Evolutionary conservation across 2,329 filamentous ascomycete genomes (phyloP).

Genomic region (Stachybotrys echinatus): DNA sequence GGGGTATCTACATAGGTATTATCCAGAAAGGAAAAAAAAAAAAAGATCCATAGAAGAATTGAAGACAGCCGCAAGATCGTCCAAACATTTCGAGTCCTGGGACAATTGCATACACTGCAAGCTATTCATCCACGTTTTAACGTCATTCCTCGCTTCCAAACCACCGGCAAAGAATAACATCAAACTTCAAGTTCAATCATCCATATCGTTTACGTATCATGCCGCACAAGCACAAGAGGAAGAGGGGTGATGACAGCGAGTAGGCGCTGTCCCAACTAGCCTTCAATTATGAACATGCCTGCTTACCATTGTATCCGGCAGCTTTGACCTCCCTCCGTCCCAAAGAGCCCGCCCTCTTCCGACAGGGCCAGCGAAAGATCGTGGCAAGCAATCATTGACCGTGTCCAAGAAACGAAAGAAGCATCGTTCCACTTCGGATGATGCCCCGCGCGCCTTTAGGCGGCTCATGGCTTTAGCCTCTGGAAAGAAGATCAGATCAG

Average conservation of each 20-base stretch:
- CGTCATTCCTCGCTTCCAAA: no score
- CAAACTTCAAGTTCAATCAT: no score
- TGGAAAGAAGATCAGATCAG: conserved; percentile 54
- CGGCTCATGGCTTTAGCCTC: conserved; percentile 73
- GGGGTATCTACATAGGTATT: no score
- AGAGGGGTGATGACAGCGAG: conserved; percentile 50
- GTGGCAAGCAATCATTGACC: conserved; percentile 17
- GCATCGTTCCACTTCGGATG: conserved; percentile 53
- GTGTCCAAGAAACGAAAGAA: conserved; percentile 35
- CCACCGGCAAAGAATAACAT: no score
- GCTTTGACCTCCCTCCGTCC: conserved; percentile 44
- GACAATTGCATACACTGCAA: no score
- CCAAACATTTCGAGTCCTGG: no score
- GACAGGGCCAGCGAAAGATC: conserved; percentile 33
- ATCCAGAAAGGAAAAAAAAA: neutral
- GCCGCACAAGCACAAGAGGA: conserved; percentile 83
- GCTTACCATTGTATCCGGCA: conserved; percentile 15
- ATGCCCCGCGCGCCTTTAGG: conserved; percentile 83
- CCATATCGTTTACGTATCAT: no score
- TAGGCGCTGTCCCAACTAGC: conserved; percentile 26
- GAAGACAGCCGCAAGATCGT: no score
- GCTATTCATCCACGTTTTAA: no score
- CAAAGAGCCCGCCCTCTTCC: conserved; percentile 47
- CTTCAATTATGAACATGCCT: conserved; percentile 11
- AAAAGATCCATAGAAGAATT: neutral